Evolutionary conservation across 805 yeast species (phyloP), one percentile per base, ranked within the genome.

Genomic region (Saccharomyces jurei): DNA sequence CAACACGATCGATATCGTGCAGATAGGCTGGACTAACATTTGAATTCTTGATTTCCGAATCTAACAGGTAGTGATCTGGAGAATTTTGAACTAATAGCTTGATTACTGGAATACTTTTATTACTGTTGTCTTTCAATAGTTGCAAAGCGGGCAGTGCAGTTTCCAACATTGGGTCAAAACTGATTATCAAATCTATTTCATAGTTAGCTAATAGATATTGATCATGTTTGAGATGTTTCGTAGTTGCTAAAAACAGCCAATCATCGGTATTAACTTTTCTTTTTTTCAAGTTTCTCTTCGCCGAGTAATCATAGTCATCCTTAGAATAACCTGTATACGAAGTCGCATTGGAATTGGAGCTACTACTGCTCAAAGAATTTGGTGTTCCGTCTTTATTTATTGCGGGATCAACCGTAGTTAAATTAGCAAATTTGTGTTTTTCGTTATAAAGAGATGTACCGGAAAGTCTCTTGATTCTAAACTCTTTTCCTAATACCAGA

Each of bases 391-490:
- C 52, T 46, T 54, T 59, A 13, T 27, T 50, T 13, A 27, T 51
- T 22, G 44, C 8, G 22, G 59, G 50, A 10, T 56, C 57, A 11
- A 27, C 27, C 25, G 30, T 48, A 22, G 49, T 56, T 14, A 36
- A 8, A 36, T 17, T 46, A 13, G 30, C 46, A 44, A 55, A 61
- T 27, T 52, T 52, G 50, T 62, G 64, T 47, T 61, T 63, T 51
- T 67, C 67, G 32, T 79, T 81, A 58, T 76, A 79, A 26, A 85
- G 68, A 21, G 84, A 79, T 0, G 82, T 75, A 14, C 89, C 88
- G 26, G 89, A 81, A 60, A 84, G 79, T 60, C 96, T 79, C 56
- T 77, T 78, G 63, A 86, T 86, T 57, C 78, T 77, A 41, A 88
- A 69, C 41, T 74, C 74, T 62, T 87, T 82, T 1, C 96, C 97